These are phyloP conservation scores for Vairimorpha necatrix DNA, from an alignment of 371 early-diverging fungal species.

Conservation along the genomic window DNA sequence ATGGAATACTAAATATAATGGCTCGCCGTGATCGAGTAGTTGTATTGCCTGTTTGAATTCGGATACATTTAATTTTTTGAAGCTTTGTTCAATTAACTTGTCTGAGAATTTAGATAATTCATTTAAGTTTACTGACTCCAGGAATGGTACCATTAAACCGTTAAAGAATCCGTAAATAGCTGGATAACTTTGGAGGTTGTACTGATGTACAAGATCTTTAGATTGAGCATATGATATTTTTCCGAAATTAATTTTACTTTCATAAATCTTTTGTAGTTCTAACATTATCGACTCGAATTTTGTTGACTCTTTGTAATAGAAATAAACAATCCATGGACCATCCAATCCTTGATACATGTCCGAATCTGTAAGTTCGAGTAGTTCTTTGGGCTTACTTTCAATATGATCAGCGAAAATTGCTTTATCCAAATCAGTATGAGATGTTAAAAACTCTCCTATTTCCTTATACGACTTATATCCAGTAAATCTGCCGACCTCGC, in stretches of 20 bases:
- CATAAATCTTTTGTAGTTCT: constrained; percentile 56
- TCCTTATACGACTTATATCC: constrained; percentile 47
- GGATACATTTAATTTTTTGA: constrained; percentile 53
- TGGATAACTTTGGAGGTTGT: constrained; percentile 62
- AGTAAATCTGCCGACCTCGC: constrained; percentile 31
- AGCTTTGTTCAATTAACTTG: constrained; percentile 58
- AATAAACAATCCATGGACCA: constrained; percentile 65
- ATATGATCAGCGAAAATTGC: constrained; percentile 39
- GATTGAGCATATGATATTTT: constrained; percentile 55
- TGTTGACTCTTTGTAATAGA: constrained; percentile 52
- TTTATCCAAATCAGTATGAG: constrained; percentile 26
- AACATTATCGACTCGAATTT: constrained; percentile 43
- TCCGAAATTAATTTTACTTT: constrained; percentile 60
- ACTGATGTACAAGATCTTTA: constrained; percentile 53
- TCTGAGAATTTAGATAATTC: constrained; percentile 55
- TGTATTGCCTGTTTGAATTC: constrained; percentile 46
- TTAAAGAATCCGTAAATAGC: constrained; percentile 61
- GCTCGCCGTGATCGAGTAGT: constrained; percentile 49
- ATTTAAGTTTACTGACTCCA: constrained; percentile 13
- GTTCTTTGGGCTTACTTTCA: constrained; percentile 23
- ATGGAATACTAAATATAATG: constrained; percentile 65
- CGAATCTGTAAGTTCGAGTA: constrained; percentile 43
- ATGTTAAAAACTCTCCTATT: constrained; percentile 45
- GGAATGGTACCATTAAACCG: constrained; percentile 62
- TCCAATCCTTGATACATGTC: constrained; percentile 64